Evolutionary conservation across 352 stramenopile species (phyloP).

Genomic region (Pythium catenulatum): DNA sequence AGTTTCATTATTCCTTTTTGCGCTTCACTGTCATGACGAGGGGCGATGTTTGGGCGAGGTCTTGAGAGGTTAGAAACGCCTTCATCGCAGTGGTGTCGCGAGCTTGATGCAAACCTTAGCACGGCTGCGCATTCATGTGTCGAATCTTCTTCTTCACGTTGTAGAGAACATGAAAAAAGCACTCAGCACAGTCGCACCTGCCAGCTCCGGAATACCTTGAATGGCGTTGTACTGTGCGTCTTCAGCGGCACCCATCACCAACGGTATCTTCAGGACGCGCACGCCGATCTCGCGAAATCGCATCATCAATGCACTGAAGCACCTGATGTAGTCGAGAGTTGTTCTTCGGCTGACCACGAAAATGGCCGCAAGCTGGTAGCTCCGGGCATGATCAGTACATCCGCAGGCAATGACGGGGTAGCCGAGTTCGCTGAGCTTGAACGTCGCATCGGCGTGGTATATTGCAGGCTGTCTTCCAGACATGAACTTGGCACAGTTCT

Average conservation of each 20-base stretch:
- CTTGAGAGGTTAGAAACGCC: too few relatives aligned
- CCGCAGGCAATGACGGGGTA: background rate
- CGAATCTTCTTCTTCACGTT: too few relatives aligned
- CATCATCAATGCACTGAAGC: background rate
- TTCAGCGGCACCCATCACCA: background rate
- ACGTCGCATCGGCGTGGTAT: conserved; percentile 3
- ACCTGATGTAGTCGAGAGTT: background rate
- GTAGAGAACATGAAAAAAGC: too few relatives aligned
- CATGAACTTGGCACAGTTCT: background rate
- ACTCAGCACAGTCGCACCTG: too few relatives aligned
- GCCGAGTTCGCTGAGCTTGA: conserved; percentile 1
- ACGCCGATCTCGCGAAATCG: background rate
- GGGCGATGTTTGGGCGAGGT: too few relatives aligned
- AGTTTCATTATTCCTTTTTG: too few relatives aligned
- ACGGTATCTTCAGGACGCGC: background rate
- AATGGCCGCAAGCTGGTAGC: background rate
- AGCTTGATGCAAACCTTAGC: background rate
- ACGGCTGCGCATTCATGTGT: background rate
- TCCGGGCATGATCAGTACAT: background rate
- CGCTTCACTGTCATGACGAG: too few relatives aligned
- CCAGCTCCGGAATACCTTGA: too few relatives aligned
- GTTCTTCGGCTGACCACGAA: conserved; percentile 2
- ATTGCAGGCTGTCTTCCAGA: too few relatives aligned
- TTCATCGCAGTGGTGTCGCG: too few relatives aligned
- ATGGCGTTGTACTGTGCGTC: too few relatives aligned